These are phyloP conservation scores for Hanseniaspora thailandica DNA, from an alignment of 805 yeast species.

Conservation along the genomic window DNA sequence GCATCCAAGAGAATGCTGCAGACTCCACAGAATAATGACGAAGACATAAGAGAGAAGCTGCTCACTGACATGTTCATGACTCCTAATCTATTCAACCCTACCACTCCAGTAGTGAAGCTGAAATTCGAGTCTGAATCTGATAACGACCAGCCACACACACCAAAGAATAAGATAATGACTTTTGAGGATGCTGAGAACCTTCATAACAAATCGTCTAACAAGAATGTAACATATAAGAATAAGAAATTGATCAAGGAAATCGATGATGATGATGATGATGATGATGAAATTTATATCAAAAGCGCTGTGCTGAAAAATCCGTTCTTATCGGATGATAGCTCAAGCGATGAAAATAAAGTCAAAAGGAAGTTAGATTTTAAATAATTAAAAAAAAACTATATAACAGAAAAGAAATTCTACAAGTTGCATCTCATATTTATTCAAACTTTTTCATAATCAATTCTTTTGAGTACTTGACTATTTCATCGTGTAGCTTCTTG, in stretches of 20 bases:
- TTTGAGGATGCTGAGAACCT: conserved; percentile 27
- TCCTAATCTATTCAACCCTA: conserved; percentile 21
- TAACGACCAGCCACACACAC: conserved; percentile 27
- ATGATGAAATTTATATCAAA: conserved; percentile 17
- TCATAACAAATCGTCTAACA: conserved; percentile 24
- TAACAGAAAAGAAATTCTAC: not conserved
- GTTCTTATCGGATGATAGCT: conserved; percentile 18
- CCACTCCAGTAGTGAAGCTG: conserved; percentile 17
- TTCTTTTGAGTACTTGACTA: conserved; percentile 17
- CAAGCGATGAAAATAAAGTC: conserved; percentile 9
- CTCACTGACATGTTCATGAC: conserved; percentile 15
- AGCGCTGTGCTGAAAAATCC: conserved; percentile 20
- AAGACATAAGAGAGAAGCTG: conserved; percentile 4
- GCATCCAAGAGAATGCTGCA: not conserved
- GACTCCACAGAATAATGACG: conserved; percentile 13
- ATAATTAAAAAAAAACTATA: not conserved
- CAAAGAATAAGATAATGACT: conserved; percentile 29
- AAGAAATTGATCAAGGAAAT: conserved; percentile 15
- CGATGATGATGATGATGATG: conserved; percentile 20
- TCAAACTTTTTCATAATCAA: conserved; percentile 4
- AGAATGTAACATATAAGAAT: conserved; percentile 1
- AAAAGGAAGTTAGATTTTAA: not conserved
- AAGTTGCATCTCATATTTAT: not conserved
- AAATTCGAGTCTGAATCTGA: conserved; percentile 18
- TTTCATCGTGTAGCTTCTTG: conserved; percentile 20